Percentiles rank a stretch among this genome's conserved stretches.
These are phyloP conservation scores for Nakazawaea laoshanensis DNA, from an alignment of 805 yeast genomes.

Conservation along the genomic window DNA sequence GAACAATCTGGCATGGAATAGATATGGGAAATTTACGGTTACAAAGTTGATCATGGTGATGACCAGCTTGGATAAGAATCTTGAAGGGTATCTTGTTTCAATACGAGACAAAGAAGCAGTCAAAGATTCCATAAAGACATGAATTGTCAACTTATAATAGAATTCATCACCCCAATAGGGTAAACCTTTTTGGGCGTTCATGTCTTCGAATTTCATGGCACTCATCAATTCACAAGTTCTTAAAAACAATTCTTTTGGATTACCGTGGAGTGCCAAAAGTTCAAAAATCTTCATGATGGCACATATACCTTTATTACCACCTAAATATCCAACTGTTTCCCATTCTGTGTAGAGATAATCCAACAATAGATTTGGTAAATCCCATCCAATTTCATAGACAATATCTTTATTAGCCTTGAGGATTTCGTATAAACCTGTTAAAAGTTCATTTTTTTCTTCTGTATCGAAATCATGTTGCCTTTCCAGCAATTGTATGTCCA, in stretches of 20 bases:
- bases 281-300: slow-evolving; percentile 44
- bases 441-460: slow-evolving; percentile 41
- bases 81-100: slow-evolving; percentile 67
- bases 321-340: slow-evolving; percentile 23
- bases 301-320: slow-evolving; percentile 26
- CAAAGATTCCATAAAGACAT: slow-evolving; percentile 59
- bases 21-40: slow-evolving; percentile 28
- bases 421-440: slow-evolving; percentile 35
- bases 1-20: slow-evolving; percentile 21
- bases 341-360: slow-evolving; percentile 37
- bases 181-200: not conserved
- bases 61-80: slow-evolving; percentile 64
- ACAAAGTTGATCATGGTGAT: slow-evolving; percentile 48
- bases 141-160: slow-evolving; percentile 47
- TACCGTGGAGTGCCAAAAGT: slow-evolving; percentile 58
- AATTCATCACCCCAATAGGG: slow-evolving; percentile 6
- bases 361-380: slow-evolving; percentile 64
- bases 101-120: slow-evolving; percentile 51
- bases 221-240: slow-evolving; percentile 59
- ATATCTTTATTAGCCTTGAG: slow-evolving; percentile 39
- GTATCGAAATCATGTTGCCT: slow-evolving; percentile 36
- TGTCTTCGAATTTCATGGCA: slow-evolving; percentile 22
- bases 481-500: slow-evolving; percentile 48
- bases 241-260: slow-evolving; percentile 72
- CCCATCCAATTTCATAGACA: slow-evolving; percentile 80